phyloP scores from a whole-genome alignment of 768 basidiomycete species.

The Pisolithus marmoratus region DNA sequence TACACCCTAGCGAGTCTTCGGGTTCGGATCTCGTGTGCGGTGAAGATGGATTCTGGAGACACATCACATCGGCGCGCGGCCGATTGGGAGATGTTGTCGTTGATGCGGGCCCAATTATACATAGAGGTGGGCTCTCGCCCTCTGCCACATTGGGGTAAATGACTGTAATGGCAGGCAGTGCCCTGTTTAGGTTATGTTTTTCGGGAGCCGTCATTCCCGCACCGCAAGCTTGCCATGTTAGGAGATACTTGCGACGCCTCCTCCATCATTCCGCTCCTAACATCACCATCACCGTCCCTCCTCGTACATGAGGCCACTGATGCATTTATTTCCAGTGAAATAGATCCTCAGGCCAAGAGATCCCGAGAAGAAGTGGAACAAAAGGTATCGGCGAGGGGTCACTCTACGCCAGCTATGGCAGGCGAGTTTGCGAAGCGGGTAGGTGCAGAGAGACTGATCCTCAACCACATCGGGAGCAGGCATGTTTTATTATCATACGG shows the following conservation, averaged over 20 bases:
- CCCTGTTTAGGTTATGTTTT: constrained; percentile 79
- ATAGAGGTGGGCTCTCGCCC: constrained; percentile 51
- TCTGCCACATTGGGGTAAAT: neutral
- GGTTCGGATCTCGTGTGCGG: constrained; percentile 56
- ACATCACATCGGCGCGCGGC: constrained; percentile 39
- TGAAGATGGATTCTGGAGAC: constrained; percentile 60
- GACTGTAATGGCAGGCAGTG: constrained; percentile 1
- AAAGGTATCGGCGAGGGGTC: constrained; percentile 61
- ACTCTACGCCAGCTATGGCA: constrained; percentile 76
- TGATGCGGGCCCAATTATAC: constrained; percentile 70
- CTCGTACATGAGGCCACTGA: constrained; percentile 87
- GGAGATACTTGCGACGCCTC: constrained; percentile 74
- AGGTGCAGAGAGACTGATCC: constrained; percentile 52
- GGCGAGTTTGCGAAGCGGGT: constrained; percentile 64
- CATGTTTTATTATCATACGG: constrained; percentile 2
- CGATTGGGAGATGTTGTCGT: constrained; percentile 43
- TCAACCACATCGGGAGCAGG: constrained; percentile 78
- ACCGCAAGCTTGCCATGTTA: constrained; percentile 65
- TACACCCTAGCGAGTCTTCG: constrained; percentile 59
- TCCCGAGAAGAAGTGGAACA: constrained; percentile 36
- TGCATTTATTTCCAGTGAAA: constrained; percentile 52
- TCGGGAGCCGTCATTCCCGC: constrained; percentile 43
- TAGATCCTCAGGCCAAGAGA: constrained; percentile 46
- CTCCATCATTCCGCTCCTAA: constrained; percentile 51
- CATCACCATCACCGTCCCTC: constrained; percentile 47